Percentiles rank a stretch among this genome's conserved stretches.
Conservation (phyloP, 129 eudicot species). For the Helianthus annuus region HanXRQr2.0-SUNRISE NC_035446.2:139039323-139039822, state of each 20-base stretch:
- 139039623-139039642: slow-evolving; percentile 89
- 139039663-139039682: slow-evolving; percentile 88
- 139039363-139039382: slow-evolving; percentile 75
- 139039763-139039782: slow-evolving; percentile 70
- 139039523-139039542: slow-evolving; percentile 95
- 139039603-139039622: slow-evolving; percentile 78
- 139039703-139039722: slow-evolving; percentile 93
- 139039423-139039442: slow-evolving; percentile 88
- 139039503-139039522: slow-evolving; percentile 79
- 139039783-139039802: slow-evolving; percentile 86
- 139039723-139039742: slow-evolving; percentile 70
- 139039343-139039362: slow-evolving; percentile 90
- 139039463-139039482: slow-evolving; percentile 93
- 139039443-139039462: slow-evolving; percentile 91
- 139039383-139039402: slow-evolving; percentile 91
- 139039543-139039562: slow-evolving; percentile 81
- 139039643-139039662: slow-evolving; percentile 94
- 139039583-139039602: slow-evolving; percentile 83
- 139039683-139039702: slow-evolving; percentile 91
- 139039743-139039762: slow-evolving; percentile 90
- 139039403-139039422: slow-evolving; percentile 87
- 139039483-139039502: slow-evolving; percentile 89
- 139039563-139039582: slow-evolving; percentile 79
- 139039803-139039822: slow-evolving; percentile 88
- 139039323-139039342: slow-evolving; percentile 86